These are phyloP conservation scores for Phylloporus arenicola DNA, from an alignment of 768 basidiomycete species.

Conservation along the genomic window DNA sequence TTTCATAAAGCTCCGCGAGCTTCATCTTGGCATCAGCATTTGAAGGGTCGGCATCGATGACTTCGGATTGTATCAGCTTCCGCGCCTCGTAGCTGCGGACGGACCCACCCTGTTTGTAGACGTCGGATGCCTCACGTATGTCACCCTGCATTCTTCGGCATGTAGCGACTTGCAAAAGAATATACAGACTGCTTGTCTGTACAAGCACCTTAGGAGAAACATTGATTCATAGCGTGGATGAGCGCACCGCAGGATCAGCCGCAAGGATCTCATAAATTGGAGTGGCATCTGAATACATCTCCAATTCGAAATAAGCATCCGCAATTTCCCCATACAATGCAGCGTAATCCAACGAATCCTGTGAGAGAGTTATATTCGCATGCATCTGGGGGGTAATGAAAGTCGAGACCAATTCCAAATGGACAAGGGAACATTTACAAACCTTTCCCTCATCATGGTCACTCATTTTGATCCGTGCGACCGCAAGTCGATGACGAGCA, in stretches of 20 bases:
- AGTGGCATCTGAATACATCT: constrained; percentile 72
- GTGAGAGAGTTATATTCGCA: constrained; percentile 58
- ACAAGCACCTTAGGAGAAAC: neutral
- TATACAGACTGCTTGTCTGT: constrained; percentile 71
- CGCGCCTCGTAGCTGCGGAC: neutral
- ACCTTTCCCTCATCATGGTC: constrained; percentile 78
- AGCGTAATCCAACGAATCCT: constrained; percentile 73
- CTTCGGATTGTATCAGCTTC: constrained; percentile 34
- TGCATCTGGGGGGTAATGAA: constrained; percentile 50
- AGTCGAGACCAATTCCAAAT: neutral
- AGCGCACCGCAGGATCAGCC: constrained; percentile 61
- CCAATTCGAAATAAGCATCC: constrained; percentile 66
- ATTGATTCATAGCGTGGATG: neutral
- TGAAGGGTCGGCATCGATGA: constrained; percentile 65
- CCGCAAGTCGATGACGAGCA: constrained; percentile 74
- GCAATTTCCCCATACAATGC: constrained; percentile 78
- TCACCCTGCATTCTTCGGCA: constrained; percentile 78
- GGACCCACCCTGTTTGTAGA: constrained; percentile 71
- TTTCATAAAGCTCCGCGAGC: constrained; percentile 86
- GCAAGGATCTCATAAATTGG: constrained; percentile 78
- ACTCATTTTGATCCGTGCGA: constrained; percentile 76
- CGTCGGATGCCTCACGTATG: constrained; percentile 69
- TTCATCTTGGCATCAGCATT: constrained; percentile 87
- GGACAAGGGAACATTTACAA: constrained; percentile 38
- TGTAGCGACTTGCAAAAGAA: constrained; percentile 72